Evolutionary conservation across 805 yeast genomes (phyloP).

Genomic region (Teunomyces panamensis): DNA sequence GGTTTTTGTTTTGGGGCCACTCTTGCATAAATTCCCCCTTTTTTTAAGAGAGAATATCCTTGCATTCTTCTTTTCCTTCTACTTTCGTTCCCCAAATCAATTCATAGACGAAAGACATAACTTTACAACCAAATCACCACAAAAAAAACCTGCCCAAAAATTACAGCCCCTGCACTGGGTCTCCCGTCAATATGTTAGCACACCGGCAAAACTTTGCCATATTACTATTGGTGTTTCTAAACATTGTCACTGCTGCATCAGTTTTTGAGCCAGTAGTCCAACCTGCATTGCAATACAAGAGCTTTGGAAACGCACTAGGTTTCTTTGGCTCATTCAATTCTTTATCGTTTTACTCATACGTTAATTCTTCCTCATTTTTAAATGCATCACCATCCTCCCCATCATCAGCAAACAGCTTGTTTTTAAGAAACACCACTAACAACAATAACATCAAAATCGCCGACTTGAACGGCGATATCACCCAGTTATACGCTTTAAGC

Average conservation of each 20-base stretch:
- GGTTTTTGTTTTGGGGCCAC: neutral
- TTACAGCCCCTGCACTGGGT: neutral
- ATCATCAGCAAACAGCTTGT: conserved; percentile 14
- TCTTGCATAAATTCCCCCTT: neutral
- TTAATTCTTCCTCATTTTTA: conserved; percentile 24
- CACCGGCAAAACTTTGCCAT: neutral
- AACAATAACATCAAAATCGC: conserved; percentile 22
- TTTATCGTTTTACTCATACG: conserved; percentile 24
- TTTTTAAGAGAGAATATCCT: neutral
- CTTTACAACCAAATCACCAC: neutral
- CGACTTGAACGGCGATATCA: conserved; percentile 28
- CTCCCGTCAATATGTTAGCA: neutral
- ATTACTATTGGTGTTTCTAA: conserved; percentile 3
- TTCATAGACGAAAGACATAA: neutral
- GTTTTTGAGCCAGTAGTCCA: conserved; percentile 5
- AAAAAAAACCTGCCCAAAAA: neutral
- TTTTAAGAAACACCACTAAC: conserved; percentile 19
- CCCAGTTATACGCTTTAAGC: conserved; percentile 24
- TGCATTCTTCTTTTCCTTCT: neutral
- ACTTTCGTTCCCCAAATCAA: neutral
- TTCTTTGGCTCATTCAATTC: conserved; percentile 30
- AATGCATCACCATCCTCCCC: conserved; percentile 4
- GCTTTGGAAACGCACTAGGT: conserved; percentile 29
- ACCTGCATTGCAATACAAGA: conserved; percentile 21
- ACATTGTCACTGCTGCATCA: neutral